These are phyloP conservation scores for Candida boleticola DNA, from an alignment of 805 yeast species.

Conservation along the genomic window DNA sequence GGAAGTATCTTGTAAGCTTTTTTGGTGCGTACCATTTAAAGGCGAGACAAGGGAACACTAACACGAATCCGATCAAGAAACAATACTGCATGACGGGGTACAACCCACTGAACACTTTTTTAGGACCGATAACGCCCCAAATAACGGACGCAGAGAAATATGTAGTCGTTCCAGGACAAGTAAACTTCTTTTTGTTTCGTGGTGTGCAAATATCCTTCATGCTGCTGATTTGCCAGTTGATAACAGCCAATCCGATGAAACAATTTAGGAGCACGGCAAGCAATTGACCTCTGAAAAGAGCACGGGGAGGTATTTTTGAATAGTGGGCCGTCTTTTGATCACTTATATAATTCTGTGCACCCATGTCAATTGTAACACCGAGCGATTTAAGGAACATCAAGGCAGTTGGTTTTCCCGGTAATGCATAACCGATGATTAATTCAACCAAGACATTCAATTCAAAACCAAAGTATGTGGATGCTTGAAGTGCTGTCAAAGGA, in stretches of 20 bases:
- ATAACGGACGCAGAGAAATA: slow-evolving; percentile 46
- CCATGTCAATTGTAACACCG: slow-evolving; percentile 28
- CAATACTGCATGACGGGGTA: slow-evolving; percentile 33
- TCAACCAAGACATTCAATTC: slow-evolving; percentile 17
- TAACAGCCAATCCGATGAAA: slow-evolving; percentile 20
- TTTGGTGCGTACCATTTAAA: slow-evolving; percentile 15
- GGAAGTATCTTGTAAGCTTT: slow-evolving; percentile 24
- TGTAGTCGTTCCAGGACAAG: slow-evolving; percentile 27
- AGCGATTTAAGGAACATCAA: slow-evolving; percentile 20
- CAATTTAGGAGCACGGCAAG: slow-evolving; percentile 17
- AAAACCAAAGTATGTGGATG: slow-evolving; percentile 12
- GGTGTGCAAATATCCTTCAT: slow-evolving; percentile 20
- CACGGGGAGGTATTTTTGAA: slow-evolving; percentile 39
- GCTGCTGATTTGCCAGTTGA: slow-evolving; percentile 17
- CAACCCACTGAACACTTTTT: slow-evolving; percentile 28
- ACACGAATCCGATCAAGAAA: slow-evolving; percentile 32
- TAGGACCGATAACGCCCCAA: slow-evolving; percentile 55
- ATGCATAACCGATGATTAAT: slow-evolving; percentile 23
- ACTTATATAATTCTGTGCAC: slow-evolving; percentile 29
- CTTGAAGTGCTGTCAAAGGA: slow-evolving; percentile 15
- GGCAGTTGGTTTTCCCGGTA: slow-evolving; percentile 25
- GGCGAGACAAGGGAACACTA: slow-evolving; percentile 18
- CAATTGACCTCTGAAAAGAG: slow-evolving; percentile 33
- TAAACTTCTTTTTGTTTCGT: slow-evolving; percentile 19
- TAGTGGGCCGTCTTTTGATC: slow-evolving; percentile 36